Evolutionary conservation across 2,329 filamentous ascomycete genomes (phyloP), one percentile per base, ranked within the genome.

Genomic region (Ceratocystis huliohia): DNA sequence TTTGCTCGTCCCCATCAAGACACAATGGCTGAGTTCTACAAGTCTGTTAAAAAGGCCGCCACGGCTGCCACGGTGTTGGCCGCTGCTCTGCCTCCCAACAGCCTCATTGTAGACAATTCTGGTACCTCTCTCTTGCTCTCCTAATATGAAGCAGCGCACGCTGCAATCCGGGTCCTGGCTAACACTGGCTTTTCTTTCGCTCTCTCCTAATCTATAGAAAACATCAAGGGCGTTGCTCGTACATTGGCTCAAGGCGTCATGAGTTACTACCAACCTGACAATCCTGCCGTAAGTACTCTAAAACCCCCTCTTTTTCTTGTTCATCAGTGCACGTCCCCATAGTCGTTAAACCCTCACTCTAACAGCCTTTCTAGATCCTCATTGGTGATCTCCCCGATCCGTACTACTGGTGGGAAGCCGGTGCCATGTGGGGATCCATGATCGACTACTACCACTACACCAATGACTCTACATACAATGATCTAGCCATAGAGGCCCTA

Each of bases 361-460:
- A 30, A n/a, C 41, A 5, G 2, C n/a, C 59, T 53, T 8, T 8
- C 37, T 6, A 13, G 22, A 66, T 64, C 50, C 63, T 65, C 46
- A 65, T 86, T 56, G 85, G 80, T 64, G 82, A 88, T 70, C 79
- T 91, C 41, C 83, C 84, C 2, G 74, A 79, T 33, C 87, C 87
- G 28, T 86, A 88, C 72, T 91, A 84, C 76, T 87, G 83, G 83
- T 87, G 84, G 85, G 81, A 86, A 70, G 78, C 79, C 45, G 85
- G 85, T 62, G 84, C 84, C 6, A 78, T 86, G 67, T 87, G 85
- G 80, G 85, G 85, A n/a, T 77, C 81, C 44, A 81, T 89, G 79
- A 75, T 89, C 37, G 84, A 89, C 73, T 89, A 89, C 73, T 88
- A 84, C 69, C 80, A 87, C 72, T 84, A 82, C 72, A 88, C 86